Evolutionary conservation across 495 filamentous ascomycete genomes (phyloP), one percentile per base, ranked within the genome.

Genomic region (Geoglossum glabrum): DNA sequence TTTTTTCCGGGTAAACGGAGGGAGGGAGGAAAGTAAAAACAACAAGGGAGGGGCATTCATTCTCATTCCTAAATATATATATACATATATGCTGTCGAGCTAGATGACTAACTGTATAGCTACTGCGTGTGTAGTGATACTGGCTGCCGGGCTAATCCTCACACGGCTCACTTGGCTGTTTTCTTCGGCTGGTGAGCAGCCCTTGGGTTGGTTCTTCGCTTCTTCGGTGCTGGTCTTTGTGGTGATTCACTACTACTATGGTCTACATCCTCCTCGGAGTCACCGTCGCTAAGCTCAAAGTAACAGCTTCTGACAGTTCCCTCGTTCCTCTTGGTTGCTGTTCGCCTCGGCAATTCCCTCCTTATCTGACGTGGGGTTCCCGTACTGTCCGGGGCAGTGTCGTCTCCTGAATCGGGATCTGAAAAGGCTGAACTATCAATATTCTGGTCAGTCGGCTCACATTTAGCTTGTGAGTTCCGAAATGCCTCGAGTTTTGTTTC

Each of bases 221-320:
- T 52, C 28, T 52, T 52, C 11, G 23, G 1, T 8, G 23, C 49
- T 19, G 49, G 49, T 11, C 8, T 15, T 13, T 19, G 15, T 3
- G 23, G 7, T 17, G 25, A 52, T 28, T 27, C 49, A 5, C 30
- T n/a, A n/a, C n/a, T 17, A 47, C 15, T 6, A n/a, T n/a, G 17
- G 1, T 64, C 64, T 9, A 61, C 60, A 25, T 63, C 63, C 6
- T 63, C 64, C 19, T 66, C 63, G 8, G 62, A 59, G 23, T 66
- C 63, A 47, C 66, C 67, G 51, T 59, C 63, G 19, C 63, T 63
- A 25, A 66, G 46, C 56, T 59, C 58, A 59, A 71, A 71, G 47
- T 66, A 71, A 56, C 64, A 67, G 54, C 68, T 71, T 57, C 65
- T 64, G 9, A 66, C 34, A 21, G 60, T 59, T 10, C 51, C 62